A percentile compares a stretch with the other conserved stretches of the same genome.
Conservation (phyloP, 768 basidiomycete species). For the Pulveroboletus sp. region DNA sequence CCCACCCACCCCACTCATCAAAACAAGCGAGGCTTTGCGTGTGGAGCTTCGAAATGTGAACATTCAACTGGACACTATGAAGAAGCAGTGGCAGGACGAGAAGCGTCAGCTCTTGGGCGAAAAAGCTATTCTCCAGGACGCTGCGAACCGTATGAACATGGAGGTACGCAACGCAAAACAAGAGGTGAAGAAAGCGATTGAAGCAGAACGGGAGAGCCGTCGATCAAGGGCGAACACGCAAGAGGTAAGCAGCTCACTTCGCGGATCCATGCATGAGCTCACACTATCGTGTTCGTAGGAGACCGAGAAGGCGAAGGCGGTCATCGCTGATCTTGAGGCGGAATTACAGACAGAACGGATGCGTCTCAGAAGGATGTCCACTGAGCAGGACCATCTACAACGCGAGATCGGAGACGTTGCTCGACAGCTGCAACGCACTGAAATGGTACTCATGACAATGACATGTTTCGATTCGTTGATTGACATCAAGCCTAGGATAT, state of each 20-base stretch:
- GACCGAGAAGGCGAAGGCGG: slow-evolving; percentile 58
- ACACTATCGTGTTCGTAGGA: slow-evolving; percentile 42
- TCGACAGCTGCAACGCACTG: slow-evolving; percentile 62
- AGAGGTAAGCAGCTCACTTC: slow-evolving; percentile 37
- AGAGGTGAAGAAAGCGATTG: slow-evolving; percentile 49
- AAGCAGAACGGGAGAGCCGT: slow-evolving; percentile 48
- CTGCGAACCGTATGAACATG: slow-evolving; percentile 58
- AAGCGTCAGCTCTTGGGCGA: slow-evolving; percentile 59
- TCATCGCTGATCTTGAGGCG: slow-evolving; percentile 64
- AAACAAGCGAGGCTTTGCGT: slow-evolving; percentile 60
- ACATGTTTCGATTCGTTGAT: not conserved
- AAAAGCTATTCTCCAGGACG: slow-evolving; percentile 67
- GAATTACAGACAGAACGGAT: slow-evolving; percentile 69
- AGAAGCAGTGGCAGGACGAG: slow-evolving; percentile 67
- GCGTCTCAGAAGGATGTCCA: slow-evolving; percentile 55
- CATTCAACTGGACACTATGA: slow-evolving; percentile 57
- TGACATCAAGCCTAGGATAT: slow-evolving; percentile 54
- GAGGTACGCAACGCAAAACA: slow-evolving; percentile 57
- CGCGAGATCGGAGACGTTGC: slow-evolving; percentile 63
- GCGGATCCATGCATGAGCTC: slow-evolving; percentile 2
- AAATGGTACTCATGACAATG: slow-evolving; percentile 45
- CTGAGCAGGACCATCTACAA: slow-evolving; percentile 58
- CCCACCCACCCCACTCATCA: slow-evolving; percentile 65
- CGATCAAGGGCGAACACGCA: slow-evolving; percentile 48
- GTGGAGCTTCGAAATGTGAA: slow-evolving; percentile 60